Percentiles rank a stretch among this genome's conserved stretches.
These are phyloP conservation scores for Leccinum uliginosum DNA, from an alignment of 768 basidiomycete genomes.

Conservation along the genomic window DNA sequence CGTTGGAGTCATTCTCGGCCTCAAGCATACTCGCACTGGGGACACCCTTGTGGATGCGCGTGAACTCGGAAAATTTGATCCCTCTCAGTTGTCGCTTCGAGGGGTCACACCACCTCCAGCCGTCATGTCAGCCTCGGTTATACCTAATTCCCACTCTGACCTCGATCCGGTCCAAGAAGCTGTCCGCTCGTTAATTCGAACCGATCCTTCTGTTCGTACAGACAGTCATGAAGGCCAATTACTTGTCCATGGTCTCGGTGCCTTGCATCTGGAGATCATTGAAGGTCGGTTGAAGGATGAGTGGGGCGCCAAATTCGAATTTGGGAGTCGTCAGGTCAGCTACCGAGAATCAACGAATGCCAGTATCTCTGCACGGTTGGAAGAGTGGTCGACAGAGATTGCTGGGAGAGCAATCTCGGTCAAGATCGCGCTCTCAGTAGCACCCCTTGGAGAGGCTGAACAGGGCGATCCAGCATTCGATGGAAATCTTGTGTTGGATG, in stretches of 20 bases:
- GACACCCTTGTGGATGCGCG: conserved; percentile 69
- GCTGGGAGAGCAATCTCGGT: conserved; percentile 53
- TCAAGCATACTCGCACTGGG: conserved; percentile 81
- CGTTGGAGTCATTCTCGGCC: conserved; percentile 79
- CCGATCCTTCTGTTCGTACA: conserved; percentile 83
- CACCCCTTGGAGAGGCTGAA: conserved; percentile 51
- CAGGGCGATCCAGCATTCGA: conserved; percentile 68
- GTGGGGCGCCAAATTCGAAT: conserved; percentile 73
- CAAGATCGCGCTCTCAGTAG: conserved; percentile 50
- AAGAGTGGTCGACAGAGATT: conserved; percentile 60
- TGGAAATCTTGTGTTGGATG: conserved; percentile 67
- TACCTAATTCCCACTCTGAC: conserved; percentile 78
- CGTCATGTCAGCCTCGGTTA: conserved; percentile 79
- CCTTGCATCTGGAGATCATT: conserved; percentile 85
- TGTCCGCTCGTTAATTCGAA: conserved; percentile 66
- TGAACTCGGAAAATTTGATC: conserved; percentile 30
- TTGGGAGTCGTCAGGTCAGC: conserved; percentile 73
- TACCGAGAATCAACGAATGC: conserved; percentile 59
- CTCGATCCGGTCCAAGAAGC: conserved; percentile 75
- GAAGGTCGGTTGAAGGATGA: conserved; percentile 78
- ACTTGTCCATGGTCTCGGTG: conserved; percentile 78
- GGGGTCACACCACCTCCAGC: conserved; percentile 76
- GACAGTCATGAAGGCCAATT: conserved; percentile 81
- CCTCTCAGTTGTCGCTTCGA: conserved; percentile 42
- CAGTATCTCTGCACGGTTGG: conserved; percentile 26